Evolutionary conservation across 768 basidiomycete species (phyloP).

Genomic region (Pholiota conissans): DNA sequence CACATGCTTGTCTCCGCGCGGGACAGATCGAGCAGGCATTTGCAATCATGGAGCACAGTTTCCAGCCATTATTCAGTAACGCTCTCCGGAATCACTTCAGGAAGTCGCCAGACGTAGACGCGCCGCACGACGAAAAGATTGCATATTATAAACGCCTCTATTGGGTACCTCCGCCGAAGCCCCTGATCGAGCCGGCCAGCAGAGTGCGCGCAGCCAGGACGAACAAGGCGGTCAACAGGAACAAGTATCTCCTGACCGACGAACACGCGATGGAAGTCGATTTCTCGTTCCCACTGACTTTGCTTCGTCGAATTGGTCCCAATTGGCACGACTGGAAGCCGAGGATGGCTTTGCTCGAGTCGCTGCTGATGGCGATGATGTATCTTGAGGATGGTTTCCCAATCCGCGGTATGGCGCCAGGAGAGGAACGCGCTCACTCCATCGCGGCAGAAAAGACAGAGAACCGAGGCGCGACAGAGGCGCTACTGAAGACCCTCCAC

Average conservation of each 20-base stretch:
- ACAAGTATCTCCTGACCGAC: slow-evolving; percentile 11
- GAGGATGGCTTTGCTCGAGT: slow-evolving; percentile 48
- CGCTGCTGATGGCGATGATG: slow-evolving; percentile 45
- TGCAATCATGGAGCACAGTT: slow-evolving; percentile 74
- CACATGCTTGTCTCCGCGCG: slow-evolving; percentile 72
- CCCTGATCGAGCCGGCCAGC: background rate
- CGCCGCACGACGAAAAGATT: slow-evolving; percentile 1
- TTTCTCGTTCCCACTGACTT: slow-evolving; percentile 37
- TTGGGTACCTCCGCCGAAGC: background rate
- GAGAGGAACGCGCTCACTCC: slow-evolving; percentile 22
- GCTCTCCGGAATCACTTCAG: slow-evolving; percentile 5
- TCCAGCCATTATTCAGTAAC: slow-evolving; percentile 44
- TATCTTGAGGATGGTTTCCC: slow-evolving; percentile 52
- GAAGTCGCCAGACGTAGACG: background rate
- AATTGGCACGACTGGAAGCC: slow-evolving; percentile 67
- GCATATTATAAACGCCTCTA: background rate
- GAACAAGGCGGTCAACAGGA: background rate
- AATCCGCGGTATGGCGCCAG: slow-evolving; percentile 39
- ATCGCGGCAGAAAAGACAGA: slow-evolving; percentile 15
- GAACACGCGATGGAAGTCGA: slow-evolving; percentile 14
- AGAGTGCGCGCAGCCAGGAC: background rate
- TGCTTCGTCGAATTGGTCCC: slow-evolving; percentile 65
- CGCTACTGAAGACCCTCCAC: slow-evolving; percentile 47
- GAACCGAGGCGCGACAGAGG: slow-evolving; percentile 13
- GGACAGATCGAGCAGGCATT: slow-evolving; percentile 85